A percentile compares a stretch with the other conserved stretches of the same genome.
Conservation (phyloP, 2,329 filamentous ascomycete genomes). For the Elsinoe arachidis region DNA sequence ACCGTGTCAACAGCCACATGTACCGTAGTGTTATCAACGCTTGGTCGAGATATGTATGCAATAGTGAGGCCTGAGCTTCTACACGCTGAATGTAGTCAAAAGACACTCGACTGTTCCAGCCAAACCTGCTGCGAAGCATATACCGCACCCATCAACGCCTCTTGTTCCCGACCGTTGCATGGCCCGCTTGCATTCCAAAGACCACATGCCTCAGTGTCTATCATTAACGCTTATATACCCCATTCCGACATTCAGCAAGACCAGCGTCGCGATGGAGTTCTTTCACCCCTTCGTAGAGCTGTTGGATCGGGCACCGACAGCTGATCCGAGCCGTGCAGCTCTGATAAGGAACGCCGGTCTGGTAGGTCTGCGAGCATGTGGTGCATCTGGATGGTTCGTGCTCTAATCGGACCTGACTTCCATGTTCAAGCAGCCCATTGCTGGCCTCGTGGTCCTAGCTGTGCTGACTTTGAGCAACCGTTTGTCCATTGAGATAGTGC, state of each 20-base stretch:
- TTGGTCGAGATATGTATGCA: neutral
- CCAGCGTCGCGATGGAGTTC: neutral
- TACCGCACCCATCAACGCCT: neutral
- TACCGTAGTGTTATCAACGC: neutral
- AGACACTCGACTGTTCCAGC: neutral
- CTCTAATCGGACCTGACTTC: too few species aligned
- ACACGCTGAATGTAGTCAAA: neutral
- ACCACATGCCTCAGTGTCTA: neutral
- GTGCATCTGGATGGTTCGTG: too few species aligned
- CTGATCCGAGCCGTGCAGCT: too few species aligned
- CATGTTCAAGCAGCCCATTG: too few species aligned
- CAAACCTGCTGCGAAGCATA: neutral
- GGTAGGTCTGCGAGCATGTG: too few species aligned
- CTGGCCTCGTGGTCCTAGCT: too few species aligned
- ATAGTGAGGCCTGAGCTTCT: neutral
- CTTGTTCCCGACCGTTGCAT: slow-evolving; percentile 3
- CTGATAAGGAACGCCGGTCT: too few species aligned
- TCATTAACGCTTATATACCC: too few species aligned
- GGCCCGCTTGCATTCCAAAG: neutral
- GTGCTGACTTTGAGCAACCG: too few species aligned
- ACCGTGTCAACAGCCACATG: neutral
- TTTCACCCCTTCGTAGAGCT: neutral
- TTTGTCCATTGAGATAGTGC: too few species aligned
- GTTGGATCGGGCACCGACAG: too few species aligned
- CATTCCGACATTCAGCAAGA: too few species aligned